phyloP scores from a whole-genome alignment of 148 eudicot species.

The Vaccinium macrocarpon region DNA sequence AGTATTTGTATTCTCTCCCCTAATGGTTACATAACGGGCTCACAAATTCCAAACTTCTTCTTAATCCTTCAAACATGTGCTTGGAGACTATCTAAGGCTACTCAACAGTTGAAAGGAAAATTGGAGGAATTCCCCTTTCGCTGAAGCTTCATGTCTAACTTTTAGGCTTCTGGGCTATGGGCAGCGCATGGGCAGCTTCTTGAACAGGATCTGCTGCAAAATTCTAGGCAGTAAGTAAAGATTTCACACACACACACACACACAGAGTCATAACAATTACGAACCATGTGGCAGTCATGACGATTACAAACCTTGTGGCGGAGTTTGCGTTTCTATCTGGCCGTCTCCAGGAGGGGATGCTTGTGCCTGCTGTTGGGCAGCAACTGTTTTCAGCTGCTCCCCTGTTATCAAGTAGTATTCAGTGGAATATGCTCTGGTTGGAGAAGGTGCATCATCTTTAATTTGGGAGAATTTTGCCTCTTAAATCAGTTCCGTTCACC shows the following conservation, averaged over 20 bases:
- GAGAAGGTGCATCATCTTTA: slow-evolving; percentile 55
- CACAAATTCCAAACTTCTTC: not conserved
- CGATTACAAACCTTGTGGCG: slow-evolving; percentile 39
- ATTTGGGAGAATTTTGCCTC: not conserved
- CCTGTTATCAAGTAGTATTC: slow-evolving; percentile 60
- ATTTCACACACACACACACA: too few species aligned
- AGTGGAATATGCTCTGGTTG: slow-evolving; percentile 44
- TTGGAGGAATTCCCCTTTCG: not conserved
- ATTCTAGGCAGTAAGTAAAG: not conserved
- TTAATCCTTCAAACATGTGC: not conserved
- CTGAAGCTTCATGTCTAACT: slow-evolving; percentile 28
- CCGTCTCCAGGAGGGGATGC: slow-evolving; percentile 30
- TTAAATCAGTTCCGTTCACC: not conserved
- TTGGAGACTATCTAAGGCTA: not conserved
- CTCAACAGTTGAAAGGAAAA: not conserved
- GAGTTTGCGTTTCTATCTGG: slow-evolving; percentile 30
- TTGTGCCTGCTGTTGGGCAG: slow-evolving; percentile 35
- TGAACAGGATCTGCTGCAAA: slow-evolving; percentile 31
- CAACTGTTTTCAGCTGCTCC: slow-evolving; percentile 59
- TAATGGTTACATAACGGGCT: not conserved
- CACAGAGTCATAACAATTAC: not conserved
- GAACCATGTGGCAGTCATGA: slow-evolving; percentile 37
- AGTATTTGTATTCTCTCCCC: not conserved
- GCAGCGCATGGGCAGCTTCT: slow-evolving; percentile 34
- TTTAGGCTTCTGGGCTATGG: slow-evolving; percentile 30